Base-by-base conservation (phyloP, 169 alveolate genomes). In the Plasmodium vivax region DNA sequence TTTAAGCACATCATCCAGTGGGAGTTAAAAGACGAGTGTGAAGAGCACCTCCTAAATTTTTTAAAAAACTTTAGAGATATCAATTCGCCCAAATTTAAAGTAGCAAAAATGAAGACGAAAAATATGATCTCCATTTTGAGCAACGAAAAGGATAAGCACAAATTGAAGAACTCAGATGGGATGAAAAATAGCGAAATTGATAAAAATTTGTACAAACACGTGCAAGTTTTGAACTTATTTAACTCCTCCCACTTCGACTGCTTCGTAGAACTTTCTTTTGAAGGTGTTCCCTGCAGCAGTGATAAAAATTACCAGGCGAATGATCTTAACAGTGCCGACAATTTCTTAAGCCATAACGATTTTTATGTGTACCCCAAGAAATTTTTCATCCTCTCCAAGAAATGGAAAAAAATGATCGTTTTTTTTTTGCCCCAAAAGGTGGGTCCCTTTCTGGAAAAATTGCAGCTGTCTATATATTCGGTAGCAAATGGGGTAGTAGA, bases 261-360 rank as follows among this genome's bases (percentile, higher is more conserved):
- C 38, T 87, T 87, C 27, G 93, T 87, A 30, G 87, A 87, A 77
- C 27, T 87, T 51, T 87, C 93, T n/a, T 87, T 87, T 75, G 93
- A 85, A 19, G 73, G 47, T 84, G 62, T 71, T 23, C 19, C 12
- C 6, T 30, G 68, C 45, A 56, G 43, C 27, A 77, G 45, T 51
- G 23, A 84, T 45, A 36, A 84, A 16, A 10, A 45, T 72, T 34
- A 5, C 5, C 36, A 10, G 23, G 56, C 38, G 58, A 10, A 38
- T 34, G 73, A 72, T 14, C 30, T 19, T 10, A 84, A 72, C 27
- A 38, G 74, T 71, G 83, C 36, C 32, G 87, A 87, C 16, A 54
- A 54, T 77, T 77, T 54, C 32, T 36, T 87, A 75, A 36, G 45
- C n/a, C 74, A 54, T 58, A 87, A 87, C 71, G 93, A 87, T 56